These are phyloP conservation scores for Medicago ruthenica DNA, from an alignment of 306 rosid genomes.

Conservation along the genomic window DNA sequence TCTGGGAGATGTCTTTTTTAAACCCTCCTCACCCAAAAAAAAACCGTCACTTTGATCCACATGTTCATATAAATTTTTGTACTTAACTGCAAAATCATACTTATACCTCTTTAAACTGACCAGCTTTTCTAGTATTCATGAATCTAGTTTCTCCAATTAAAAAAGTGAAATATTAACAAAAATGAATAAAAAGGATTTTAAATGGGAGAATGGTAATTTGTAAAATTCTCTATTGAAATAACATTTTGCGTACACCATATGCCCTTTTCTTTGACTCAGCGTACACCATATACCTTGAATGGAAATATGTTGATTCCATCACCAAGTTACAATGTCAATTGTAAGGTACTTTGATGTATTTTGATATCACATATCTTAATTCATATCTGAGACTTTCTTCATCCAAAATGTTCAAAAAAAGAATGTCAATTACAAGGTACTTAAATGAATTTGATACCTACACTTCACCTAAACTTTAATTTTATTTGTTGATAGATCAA, in stretches of 20 bases:
- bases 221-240: slow-evolving; percentile 24
- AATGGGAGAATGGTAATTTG: slow-evolving; percentile 38
- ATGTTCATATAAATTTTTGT: slow-evolving; percentile 16
- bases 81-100: slow-evolving; percentile 7
- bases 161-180: slow-evolving; percentile 42
- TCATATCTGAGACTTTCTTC: slow-evolving; percentile 1
- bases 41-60: slow-evolving; percentile 23
- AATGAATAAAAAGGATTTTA: background rate
- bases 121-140: slow-evolving; percentile 36
- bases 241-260: slow-evolving; percentile 14
- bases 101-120: background rate
- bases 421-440: slow-evolving; percentile 34
- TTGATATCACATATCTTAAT: slow-evolving; percentile 26
- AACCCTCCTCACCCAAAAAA: background rate
- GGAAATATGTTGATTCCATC: slow-evolving; percentile 46
- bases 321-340: slow-evolving; percentile 57
- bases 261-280: background rate
- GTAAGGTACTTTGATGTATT: slow-evolving; percentile 46
- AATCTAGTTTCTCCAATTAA: slow-evolving; percentile 17
- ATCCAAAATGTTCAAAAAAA: slow-evolving; percentile 24
- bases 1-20: slow-evolving; percentile 36
- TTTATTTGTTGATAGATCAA: slow-evolving; percentile 27
- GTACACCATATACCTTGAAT: slow-evolving; percentile 34
- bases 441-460: slow-evolving; percentile 16
- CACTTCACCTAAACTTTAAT: slow-evolving; percentile 27